These are phyloP conservation scores for Fusarium sp. DNA, from an alignment of 2,329 filamentous ascomycete genomes.

Conservation along the genomic window DNA sequence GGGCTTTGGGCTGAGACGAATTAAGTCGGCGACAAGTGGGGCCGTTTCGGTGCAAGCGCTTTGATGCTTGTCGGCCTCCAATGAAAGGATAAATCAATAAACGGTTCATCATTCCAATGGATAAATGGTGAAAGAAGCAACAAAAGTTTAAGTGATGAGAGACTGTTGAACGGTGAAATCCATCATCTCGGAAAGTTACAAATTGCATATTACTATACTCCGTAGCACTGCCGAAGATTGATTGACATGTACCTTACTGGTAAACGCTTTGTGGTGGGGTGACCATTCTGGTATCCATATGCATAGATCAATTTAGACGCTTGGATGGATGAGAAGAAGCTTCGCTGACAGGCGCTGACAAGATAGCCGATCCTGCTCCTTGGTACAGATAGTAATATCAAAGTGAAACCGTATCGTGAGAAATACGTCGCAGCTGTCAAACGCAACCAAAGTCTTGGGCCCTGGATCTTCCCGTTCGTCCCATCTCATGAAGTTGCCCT, in stretches of 20 bases:
- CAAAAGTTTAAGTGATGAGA: background rate
- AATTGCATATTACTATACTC: background rate
- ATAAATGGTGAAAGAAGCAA: background rate
- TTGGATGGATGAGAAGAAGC: background rate
- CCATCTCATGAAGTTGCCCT: slow-evolving; percentile 24
- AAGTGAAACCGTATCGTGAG: slow-evolving; percentile 25
- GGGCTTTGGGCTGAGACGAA: slow-evolving; percentile 35
- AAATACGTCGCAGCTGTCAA: slow-evolving; percentile 8
- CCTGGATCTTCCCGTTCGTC: slow-evolving; percentile 21
- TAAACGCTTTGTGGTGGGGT: background rate
- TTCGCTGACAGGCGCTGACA: background rate
- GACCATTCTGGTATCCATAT: background rate
- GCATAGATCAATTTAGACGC: background rate
- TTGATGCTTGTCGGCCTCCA: slow-evolving; percentile 11
- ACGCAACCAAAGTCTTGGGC: slow-evolving; percentile 19
- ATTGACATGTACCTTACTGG: background rate
- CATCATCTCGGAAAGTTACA: slow-evolving; percentile 18
- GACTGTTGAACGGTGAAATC: slow-evolving; percentile 1
- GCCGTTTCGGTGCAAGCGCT: slow-evolving; percentile 32
- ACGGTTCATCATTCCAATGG: background rate
- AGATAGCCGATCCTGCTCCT: background rate
- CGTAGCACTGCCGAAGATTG: slow-evolving; percentile 11
- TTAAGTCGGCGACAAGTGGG: slow-evolving; percentile 39
- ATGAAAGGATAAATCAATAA: slow-evolving; percentile 21
- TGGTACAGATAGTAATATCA: background rate